Conservation (phyloP, 2,329 filamentous ascomycete species). For the Cercospora brassicicola region DNA sequence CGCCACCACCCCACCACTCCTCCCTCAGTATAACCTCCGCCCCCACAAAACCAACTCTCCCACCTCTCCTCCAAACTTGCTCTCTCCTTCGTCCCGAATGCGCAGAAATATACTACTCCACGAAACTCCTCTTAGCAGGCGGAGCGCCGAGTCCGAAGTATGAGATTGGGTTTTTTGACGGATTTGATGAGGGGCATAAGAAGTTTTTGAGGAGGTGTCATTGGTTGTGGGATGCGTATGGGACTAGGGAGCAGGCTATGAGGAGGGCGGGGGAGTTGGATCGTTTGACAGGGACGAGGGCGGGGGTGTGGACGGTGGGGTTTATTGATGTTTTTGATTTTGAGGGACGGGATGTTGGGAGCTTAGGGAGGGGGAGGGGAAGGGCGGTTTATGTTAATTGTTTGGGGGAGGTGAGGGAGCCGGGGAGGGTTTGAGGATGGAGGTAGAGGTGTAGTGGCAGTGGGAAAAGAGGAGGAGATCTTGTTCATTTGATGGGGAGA, state of each 20-base stretch:
- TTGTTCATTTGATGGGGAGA: too few relatives aligned
- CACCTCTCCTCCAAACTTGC: conserved; percentile 5
- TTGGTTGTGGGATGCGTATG: conserved; percentile 22
- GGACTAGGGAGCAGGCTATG: conserved; percentile 16
- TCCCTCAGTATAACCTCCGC: not conserved
- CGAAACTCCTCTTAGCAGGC: conserved; percentile 10
- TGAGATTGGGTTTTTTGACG: conserved; percentile 8
- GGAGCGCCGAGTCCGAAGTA: conserved; percentile 15
- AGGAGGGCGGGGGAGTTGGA: conserved; percentile 18
- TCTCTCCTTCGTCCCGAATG: conserved; percentile 11
- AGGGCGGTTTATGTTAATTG: conserved; percentile 18
- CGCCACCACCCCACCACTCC: not conserved
- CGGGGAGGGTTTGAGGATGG: conserved; percentile 2
- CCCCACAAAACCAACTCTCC: conserved; percentile 1
- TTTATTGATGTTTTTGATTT: conserved; percentile 15
- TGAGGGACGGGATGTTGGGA: not conserved
- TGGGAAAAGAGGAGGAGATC: too few relatives aligned
- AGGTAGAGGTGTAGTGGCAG: too few relatives aligned
- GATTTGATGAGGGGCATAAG: conserved; percentile 15
- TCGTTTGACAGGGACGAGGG: conserved; percentile 8
- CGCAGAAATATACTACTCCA: conserved; percentile 15
- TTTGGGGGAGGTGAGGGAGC: conserved; percentile 1
- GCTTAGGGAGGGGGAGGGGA: not conserved
- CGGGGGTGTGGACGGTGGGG: conserved; percentile 18
- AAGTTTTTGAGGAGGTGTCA: conserved; percentile 12